A percentile compares a stretch with the other conserved stretches of the same genome.
Conservation (phyloP, 1,284 basidiomycete species). For the Malassezia caprae region DNA sequence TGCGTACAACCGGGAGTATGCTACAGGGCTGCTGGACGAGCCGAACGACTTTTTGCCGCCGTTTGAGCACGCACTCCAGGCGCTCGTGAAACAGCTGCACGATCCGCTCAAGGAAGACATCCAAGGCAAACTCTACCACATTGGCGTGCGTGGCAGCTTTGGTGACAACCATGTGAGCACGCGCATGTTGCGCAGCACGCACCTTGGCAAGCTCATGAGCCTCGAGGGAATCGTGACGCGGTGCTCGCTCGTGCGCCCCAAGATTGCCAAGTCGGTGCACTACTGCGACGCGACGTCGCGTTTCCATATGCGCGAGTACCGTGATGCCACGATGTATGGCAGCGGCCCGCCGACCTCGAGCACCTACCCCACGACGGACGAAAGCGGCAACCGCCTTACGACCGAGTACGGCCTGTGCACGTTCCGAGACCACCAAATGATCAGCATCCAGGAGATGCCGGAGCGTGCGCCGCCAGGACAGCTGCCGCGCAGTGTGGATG, state of each 20-base stretch:
- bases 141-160: constrained; percentile 96
- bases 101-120: constrained; percentile 76
- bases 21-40: constrained; percentile 61
- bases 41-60: constrained; percentile 85
- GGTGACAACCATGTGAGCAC: constrained; percentile 97
- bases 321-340: constrained; percentile 85
- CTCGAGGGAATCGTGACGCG: constrained; percentile 96
- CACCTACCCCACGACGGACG: constrained; percentile 73
- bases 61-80: constrained; percentile 72
- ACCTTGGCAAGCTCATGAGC: constrained; percentile 91
- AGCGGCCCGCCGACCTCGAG: constrained; percentile 50
- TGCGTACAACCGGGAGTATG: constrained; percentile 68
- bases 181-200: constrained; percentile 71
- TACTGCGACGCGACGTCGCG: constrained; percentile 75
- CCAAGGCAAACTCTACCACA: constrained; percentile 58
- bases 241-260: constrained; percentile 94
- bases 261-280: constrained; percentile 93
- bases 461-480: constrained; percentile 95
- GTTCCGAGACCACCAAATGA: constrained; percentile 92
- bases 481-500: constrained; percentile 85
- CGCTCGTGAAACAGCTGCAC: constrained; percentile 64
- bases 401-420: constrained; percentile 87
- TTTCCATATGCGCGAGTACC: constrained; percentile 82
- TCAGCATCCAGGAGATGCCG: constrained; percentile 99
- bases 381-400: constrained; percentile 72